A percentile compares a stretch with the other conserved stretches of the same genome.
Conservation (phyloP, 768 basidiomycete genomes). For the Xerocomellus intermedius region DNA sequence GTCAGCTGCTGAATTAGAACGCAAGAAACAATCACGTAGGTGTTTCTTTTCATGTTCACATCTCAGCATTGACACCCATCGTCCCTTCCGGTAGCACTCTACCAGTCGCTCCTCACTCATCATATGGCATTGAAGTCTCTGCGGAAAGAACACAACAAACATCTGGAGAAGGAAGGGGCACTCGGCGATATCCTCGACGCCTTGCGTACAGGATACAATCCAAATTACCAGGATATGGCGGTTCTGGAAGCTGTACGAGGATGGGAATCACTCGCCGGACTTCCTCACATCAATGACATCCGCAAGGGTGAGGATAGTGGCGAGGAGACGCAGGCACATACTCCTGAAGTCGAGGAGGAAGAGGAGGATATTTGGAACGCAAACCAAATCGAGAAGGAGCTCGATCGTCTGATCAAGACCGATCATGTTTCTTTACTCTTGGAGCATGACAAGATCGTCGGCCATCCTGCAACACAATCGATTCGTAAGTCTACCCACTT, state of each 20-base stretch:
- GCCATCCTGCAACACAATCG: conserved; percentile 45
- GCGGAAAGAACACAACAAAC: conserved; percentile 65
- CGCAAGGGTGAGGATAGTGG: conserved; percentile 46
- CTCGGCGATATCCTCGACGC: conserved; percentile 82
- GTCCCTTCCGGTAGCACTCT: conserved; percentile 60
- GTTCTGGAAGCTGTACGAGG: conserved; percentile 95
- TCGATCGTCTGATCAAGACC: conserved; percentile 54
- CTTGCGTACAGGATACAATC: conserved; percentile 87
- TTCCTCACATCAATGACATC: conserved; percentile 71
- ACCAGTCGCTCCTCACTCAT: conserved; percentile 69
- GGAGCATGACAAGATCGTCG: conserved; percentile 71
- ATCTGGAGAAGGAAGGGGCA: conserved; percentile 70
- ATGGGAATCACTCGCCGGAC: conserved; percentile 74
- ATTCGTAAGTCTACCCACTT: conserved; percentile 48
- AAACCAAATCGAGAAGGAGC: conserved; percentile 53
- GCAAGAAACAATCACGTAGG: conserved; percentile 85
- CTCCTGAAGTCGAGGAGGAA: conserved; percentile 37
- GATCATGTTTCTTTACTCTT: conserved; percentile 78
- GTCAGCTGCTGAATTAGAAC: conserved; percentile 77
- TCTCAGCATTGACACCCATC: neutral
- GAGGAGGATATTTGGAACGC: conserved; percentile 60
- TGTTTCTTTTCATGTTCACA: conserved; percentile 4
- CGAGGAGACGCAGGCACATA: conserved; percentile 29
- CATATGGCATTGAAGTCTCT: conserved; percentile 75
- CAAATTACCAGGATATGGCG: conserved; percentile 99